Evolutionary conservation across 768 basidiomycete species (phyloP).

Genomic region (Pluteus cervinus): DNA sequence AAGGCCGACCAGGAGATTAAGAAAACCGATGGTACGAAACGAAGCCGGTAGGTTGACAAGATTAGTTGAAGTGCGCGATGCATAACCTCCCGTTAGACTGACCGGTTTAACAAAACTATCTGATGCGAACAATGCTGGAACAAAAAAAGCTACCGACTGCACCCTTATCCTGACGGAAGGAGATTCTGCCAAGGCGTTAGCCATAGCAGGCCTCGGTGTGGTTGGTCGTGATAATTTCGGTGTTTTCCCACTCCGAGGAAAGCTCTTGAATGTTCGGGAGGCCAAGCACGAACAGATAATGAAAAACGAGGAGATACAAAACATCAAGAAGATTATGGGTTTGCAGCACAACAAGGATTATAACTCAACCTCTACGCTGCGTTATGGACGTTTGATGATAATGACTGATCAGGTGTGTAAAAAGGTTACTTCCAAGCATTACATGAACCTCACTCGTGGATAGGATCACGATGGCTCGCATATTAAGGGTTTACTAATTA

Average conservation of each 20-base stretch:
- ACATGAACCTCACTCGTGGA: neutral
- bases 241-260: conserved; percentile 96
- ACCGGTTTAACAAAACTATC: conserved; percentile 89
- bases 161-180: conserved; percentile 98
- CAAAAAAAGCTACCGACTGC: conserved; percentile 70
- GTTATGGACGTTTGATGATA: conserved; percentile 96
- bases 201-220: conserved; percentile 89
- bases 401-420: conserved; percentile 97
- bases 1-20: conserved; percentile 95
- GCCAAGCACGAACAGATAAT: conserved; percentile 94
- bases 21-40: conserved; percentile 91
- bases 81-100: conserved; percentile 44
- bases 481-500: conserved; percentile 98
- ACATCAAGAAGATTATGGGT: conserved; percentile 97
- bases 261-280: conserved; percentile 95
- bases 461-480: conserved; percentile 99
- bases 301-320: conserved; percentile 97
- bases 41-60: conserved; percentile 55
- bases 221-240: conserved; percentile 97
- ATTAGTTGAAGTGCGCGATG: neutral
- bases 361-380: conserved; percentile 52
- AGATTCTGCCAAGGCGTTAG: conserved; percentile 96
- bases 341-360: conserved; percentile 94
- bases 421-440: neutral
- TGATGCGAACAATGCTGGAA: conserved; percentile 97